These are phyloP conservation scores for Ascochyta rabiei DNA, from an alignment of 2,329 filamentous ascomycete genomes.

Conservation along the genomic window DNA sequence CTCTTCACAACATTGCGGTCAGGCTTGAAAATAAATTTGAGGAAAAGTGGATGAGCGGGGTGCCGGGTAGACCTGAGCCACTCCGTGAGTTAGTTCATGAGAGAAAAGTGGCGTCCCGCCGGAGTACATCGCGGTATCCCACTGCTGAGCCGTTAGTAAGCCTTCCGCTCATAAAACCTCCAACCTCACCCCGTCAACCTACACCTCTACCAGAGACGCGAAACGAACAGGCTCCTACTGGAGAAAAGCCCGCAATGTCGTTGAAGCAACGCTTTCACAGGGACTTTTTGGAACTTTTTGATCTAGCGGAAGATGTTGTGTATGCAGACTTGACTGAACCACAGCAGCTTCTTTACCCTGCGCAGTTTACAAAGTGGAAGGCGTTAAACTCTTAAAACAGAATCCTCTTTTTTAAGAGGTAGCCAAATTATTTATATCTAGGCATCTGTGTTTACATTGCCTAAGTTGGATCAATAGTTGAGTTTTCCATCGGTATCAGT, in stretches of 20 bases:
- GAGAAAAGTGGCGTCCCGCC: too few relatives aligned
- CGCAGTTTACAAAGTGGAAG: slow-evolving; percentile 15
- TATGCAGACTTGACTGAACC: slow-evolving; percentile 11
- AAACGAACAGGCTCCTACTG: slow-evolving; percentile 2
- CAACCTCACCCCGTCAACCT: too few relatives aligned
- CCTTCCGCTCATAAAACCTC: too few relatives aligned
- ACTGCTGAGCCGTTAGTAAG: too few relatives aligned
- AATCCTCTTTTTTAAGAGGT: neutral
- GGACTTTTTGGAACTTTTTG: slow-evolving; percentile 14
- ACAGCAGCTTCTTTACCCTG: slow-evolving; percentile 16
- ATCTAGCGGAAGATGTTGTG: neutral
- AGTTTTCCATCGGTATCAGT: too few relatives aligned
- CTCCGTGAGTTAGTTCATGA: too few relatives aligned
- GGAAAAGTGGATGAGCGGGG: too few relatives aligned
- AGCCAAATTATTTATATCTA: neutral
- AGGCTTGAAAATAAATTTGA: too few relatives aligned
- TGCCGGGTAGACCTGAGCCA: too few relatives aligned
- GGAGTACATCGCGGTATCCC: too few relatives aligned
- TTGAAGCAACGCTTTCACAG: slow-evolving; percentile 7
- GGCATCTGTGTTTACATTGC: neutral
- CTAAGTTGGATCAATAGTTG: neutral
- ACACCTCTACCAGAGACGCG: too few relatives aligned
- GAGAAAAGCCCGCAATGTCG: neutral
- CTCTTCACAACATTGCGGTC: slow-evolving; percentile 18
- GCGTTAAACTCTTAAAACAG: neutral